A percentile compares a stretch with the other conserved stretches of the same genome.
Evolutionary conservation across 345 rosid species (phyloP).

Genomic region (Lepidium africanum): DNA sequence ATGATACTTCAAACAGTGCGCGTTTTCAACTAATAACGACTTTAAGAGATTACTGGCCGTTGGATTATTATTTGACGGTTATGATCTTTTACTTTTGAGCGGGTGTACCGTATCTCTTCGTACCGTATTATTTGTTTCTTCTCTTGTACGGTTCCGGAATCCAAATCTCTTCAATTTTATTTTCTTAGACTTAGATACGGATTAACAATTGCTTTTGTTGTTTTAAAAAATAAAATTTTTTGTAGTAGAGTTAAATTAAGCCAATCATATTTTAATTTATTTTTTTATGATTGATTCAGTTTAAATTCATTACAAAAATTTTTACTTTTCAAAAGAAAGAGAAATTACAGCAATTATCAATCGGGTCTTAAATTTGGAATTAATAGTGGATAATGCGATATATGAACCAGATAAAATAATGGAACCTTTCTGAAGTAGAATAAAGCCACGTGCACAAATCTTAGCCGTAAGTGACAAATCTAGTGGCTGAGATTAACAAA

Average conservation of each 20-base stretch:
- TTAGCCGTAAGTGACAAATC: background rate
- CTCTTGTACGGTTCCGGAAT: background rate
- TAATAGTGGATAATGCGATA: background rate
- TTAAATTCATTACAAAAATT: too few relatives aligned
- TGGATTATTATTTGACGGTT: background rate
- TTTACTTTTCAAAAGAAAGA: too few relatives aligned
- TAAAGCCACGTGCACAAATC: slow-evolving; percentile 14
- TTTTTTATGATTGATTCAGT: too few relatives aligned
- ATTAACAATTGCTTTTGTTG: too few relatives aligned
- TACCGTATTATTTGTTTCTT: background rate
- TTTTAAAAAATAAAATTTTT: too few relatives aligned
- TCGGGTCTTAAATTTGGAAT: too few relatives aligned
- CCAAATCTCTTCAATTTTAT: too few relatives aligned
- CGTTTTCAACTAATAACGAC: background rate
- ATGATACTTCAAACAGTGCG: slow-evolving; percentile 13
- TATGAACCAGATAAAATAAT: background rate
- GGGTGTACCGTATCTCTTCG: background rate
- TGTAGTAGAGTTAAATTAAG: too few relatives aligned
- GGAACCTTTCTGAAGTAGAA: background rate
- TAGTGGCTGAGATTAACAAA: slow-evolving; percentile 24
- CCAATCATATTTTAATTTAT: too few relatives aligned
- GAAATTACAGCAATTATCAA: too few relatives aligned
- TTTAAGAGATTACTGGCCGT: background rate
- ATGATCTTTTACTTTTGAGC: background rate
- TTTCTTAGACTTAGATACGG: too few relatives aligned